Evolutionary conservation across 2,329 filamentous ascomycete genomes (phyloP), one percentile per base, ranked within the genome.

Genomic region (Macrophomina tecta): DNA sequence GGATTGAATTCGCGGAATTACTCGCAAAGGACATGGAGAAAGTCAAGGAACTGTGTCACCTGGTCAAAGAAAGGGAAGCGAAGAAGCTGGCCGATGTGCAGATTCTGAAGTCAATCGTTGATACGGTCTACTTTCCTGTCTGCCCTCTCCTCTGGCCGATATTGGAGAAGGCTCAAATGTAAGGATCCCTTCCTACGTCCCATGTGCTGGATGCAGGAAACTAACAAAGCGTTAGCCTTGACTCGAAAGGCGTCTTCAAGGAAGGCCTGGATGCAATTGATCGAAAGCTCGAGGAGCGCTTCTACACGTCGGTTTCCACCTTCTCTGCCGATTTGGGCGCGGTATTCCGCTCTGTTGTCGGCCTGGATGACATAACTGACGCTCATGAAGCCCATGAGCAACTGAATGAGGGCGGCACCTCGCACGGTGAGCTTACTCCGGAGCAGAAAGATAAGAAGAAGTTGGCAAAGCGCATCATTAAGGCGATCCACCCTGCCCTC

Each of bases 81-180:
- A 82, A 89, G 70, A 97, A 97, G 78, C 82, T 97, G 28, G 87
- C 92, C 68, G 90, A 92, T 66, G 89, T 89, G 14, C 87, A 92
- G 74, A 83, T 93, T 60, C 87, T 98, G 72, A 88, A 88, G 71
- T 88, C 90, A 68, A 90, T 97, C 73, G 87, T 98, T 36, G 91
- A 98, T 76, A 90, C 88, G 42, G 90, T 96, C 72, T 99, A 98
- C 80, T 97, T 98, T 71, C 95, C 95, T 0, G 87, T 97, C 14
- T 86, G 90, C 66, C 89, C 89, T 72, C 81, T 96, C 61, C 85
- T 99, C 28, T 86, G 85, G 74, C 90, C 92, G 4, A 90, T 95
- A 34, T 83, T 97, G 60, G 90, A 93, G 48, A 93, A 91, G 79
- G 93, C 93, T 9, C 85, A 91, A 74, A 83, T 83, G 93, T 97